Evolutionary conservation across 345 rosid genomes (phyloP).

Genomic region (Gossypium anomalum): DNA sequence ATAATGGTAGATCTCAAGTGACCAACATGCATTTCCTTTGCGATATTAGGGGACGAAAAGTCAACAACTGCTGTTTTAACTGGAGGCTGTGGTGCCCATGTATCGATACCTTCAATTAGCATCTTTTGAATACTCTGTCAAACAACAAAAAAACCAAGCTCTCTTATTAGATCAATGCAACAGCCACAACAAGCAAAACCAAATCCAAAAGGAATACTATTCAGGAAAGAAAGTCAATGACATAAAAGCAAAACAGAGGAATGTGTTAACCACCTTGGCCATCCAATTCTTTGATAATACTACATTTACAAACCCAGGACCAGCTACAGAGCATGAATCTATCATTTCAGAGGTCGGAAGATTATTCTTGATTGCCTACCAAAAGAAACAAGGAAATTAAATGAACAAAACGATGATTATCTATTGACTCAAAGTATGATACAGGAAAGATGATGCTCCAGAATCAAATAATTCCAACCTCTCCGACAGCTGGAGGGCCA

Average conservation of each 20-base stretch:
- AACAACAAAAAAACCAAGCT: conserved; percentile 18
- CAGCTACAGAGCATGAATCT: conserved; percentile 79
- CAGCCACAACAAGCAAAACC: not conserved
- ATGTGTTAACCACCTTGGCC: conserved; percentile 54
- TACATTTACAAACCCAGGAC: conserved; percentile 91
- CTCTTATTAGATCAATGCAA: conserved; percentile 8
- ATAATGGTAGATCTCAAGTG: conserved; percentile 94
- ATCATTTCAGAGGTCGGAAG: conserved; percentile 80
- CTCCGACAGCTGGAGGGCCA: conserved; percentile 82
- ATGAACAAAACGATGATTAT: not conserved
- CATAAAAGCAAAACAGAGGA: not conserved
- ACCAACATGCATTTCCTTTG: conserved; percentile 99
- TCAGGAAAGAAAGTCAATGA: not conserved
- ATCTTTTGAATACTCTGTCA: conserved; percentile 72
- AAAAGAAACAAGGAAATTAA: conserved; percentile 10
- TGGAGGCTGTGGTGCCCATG: conserved; percentile 72
- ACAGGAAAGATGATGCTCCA: not conserved
- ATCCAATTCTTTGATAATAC: conserved; percentile 70
- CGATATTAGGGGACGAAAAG: conserved; percentile 98
- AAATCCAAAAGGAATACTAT: not conserved
- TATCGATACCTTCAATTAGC: conserved; percentile 75
- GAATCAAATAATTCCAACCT: conserved; percentile 37
- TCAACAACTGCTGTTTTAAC: conserved; percentile 84
- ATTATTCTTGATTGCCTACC: conserved; percentile 65
- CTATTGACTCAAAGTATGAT: not conserved